Percentiles rank a stretch among this genome's conserved stretches.
Conservation (phyloP, 768 basidiomycete genomes). For the Lyophyllum decastes region DNA sequence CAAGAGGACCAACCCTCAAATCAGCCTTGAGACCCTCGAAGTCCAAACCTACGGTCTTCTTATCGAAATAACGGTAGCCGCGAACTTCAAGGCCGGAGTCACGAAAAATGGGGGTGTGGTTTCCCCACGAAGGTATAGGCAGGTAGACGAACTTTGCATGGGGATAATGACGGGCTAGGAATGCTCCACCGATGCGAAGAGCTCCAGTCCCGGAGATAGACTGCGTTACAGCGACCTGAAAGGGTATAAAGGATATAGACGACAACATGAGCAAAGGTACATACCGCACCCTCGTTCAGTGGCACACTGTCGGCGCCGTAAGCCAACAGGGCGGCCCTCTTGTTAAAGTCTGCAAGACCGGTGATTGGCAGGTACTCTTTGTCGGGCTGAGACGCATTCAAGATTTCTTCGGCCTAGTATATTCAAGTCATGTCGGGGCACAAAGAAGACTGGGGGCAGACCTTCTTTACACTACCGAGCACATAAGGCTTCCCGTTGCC, state of each 20-base stretch:
- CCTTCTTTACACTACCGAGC: constrained; percentile 86
- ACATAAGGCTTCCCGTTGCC: constrained; percentile 95
- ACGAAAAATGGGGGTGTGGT: constrained; percentile 91
- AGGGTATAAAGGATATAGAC: constrained; percentile 13
- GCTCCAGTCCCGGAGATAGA: constrained; percentile 98
- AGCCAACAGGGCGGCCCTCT: constrained; percentile 85
- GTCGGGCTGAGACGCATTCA: constrained; percentile 69
- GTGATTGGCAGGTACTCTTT: constrained; percentile 98
- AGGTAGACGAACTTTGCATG: constrained; percentile 88
- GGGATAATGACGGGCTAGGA: constrained; percentile 87
- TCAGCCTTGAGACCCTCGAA: constrained; percentile 90
- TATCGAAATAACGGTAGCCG: constrained; percentile 92
- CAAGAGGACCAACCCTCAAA: constrained; percentile 55
- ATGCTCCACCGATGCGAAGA: constrained; percentile 91
- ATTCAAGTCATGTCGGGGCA: background rate
- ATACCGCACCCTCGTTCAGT: constrained; percentile 68
- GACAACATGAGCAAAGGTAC: constrained; percentile 28
- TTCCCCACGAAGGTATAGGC: constrained; percentile 95
- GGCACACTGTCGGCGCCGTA: constrained; percentile 83
- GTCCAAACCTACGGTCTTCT: constrained; percentile 88
- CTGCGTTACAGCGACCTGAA: constrained; percentile 83
- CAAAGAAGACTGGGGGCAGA: constrained; percentile 21
- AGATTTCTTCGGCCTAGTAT: constrained; percentile 71
- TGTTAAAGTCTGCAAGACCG: constrained; percentile 84
- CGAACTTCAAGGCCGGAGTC: constrained; percentile 95